Evolutionary conservation across 2,329 filamentous ascomycete genomes (phyloP).

Genomic region (Colletotrichum paranaense): DNA sequence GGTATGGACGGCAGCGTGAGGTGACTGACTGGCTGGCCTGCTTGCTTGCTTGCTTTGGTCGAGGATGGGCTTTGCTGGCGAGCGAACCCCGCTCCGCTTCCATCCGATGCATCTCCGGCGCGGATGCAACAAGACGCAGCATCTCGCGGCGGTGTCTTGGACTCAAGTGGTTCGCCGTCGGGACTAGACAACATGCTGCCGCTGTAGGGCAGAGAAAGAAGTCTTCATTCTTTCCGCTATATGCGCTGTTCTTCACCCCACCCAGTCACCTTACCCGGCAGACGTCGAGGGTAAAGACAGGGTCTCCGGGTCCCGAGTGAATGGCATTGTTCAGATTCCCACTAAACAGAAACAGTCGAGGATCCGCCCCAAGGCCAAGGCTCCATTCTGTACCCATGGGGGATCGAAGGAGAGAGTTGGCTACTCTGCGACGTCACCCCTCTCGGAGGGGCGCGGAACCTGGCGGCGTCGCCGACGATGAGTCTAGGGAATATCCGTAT

Average conservation of each 20-base stretch:
- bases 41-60: not conserved
- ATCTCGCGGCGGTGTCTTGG: constrained; percentile 3
- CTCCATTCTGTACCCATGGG: not conserved
- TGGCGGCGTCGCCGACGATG: constrained; percentile 16
- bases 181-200: not conserved
- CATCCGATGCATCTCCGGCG: constrained; percentile 3
- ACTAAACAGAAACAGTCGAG: not conserved
- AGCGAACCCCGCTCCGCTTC: constrained; percentile 5
- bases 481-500: not conserved
- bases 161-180: not conserved
- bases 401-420: not conserved
- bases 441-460: not conserved
- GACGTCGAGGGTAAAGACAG: not conserved
- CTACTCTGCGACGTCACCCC: constrained; percentile 16
- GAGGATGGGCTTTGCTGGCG: not conserved
- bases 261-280: not conserved
- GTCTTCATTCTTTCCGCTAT: not conserved
- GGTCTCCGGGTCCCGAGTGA: not conserved
- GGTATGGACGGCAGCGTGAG: too few relatives aligned
- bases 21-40: too few relatives aligned
- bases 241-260: not conserved
- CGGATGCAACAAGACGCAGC: not conserved
- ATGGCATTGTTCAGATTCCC: constrained; percentile 12
- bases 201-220: not conserved
- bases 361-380: not conserved